These are phyloP conservation scores for Cucumis hystrix DNA, from an alignment of 306 rosid genomes.

Conservation along the genomic window DNA sequence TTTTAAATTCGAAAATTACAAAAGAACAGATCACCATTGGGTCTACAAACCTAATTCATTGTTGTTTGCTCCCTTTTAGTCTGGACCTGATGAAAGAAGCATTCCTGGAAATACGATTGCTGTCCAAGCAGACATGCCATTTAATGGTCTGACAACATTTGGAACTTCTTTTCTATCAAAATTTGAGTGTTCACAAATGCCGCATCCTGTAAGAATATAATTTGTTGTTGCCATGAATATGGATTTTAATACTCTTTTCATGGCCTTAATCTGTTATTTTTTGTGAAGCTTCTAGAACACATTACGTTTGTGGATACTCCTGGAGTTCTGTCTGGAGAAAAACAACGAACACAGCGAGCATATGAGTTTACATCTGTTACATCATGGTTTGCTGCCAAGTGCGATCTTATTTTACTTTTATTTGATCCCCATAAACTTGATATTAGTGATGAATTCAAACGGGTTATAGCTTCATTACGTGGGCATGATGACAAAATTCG, in stretches of 20 bases:
- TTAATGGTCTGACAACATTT: conserved; percentile 66
- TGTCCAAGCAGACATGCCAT: conserved; percentile 97
- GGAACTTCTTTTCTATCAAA: conserved; percentile 89
- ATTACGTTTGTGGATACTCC: conserved; percentile 92
- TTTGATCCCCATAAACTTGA: conserved; percentile 99
- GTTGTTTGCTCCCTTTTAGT: conserved; percentile 20
- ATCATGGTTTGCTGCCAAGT: conserved; percentile 97
- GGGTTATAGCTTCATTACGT: conserved; percentile 71
- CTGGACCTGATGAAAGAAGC: conserved; percentile 94
- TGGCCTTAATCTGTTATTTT: conserved; percentile 9
- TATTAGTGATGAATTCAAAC: conserved; percentile 88
- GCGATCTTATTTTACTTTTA: conserved; percentile 75
- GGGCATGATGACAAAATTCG: conserved; percentile 94
- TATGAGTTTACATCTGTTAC: conserved; percentile 89
- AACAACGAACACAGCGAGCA: conserved; percentile 81
- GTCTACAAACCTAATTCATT: not conserved
- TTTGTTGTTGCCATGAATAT: not conserved
- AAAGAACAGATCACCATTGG: not conserved
- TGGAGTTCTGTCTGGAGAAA: conserved; percentile 95
- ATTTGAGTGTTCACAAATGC: conserved; percentile 96
- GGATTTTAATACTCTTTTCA: not conserved
- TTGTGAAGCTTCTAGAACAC: conserved; percentile 59
- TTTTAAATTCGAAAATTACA: not conserved
- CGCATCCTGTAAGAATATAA: conserved; percentile 60
- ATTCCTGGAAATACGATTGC: conserved; percentile 94